Percentiles rank a stretch among this genome's conserved stretches.
Conservation (phyloP, 2,329 filamentous ascomycete species). For the Trichoderma sp. region DNA sequence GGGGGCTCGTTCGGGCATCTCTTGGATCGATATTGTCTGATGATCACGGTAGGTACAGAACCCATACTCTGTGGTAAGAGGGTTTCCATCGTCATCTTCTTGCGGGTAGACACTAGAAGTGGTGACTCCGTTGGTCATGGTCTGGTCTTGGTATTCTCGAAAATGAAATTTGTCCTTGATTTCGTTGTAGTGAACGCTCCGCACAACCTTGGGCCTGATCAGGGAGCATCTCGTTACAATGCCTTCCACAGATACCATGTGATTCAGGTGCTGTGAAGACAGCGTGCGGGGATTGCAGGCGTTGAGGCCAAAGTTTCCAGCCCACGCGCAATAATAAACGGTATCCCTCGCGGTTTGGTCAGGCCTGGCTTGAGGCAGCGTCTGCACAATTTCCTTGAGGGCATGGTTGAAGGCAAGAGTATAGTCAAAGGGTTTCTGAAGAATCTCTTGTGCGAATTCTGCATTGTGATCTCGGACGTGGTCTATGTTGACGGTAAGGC, state of each 20-base stretch:
- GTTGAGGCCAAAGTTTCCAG: slow-evolving; percentile 92
- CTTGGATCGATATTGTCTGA: slow-evolving; percentile 96
- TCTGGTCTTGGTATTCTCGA: slow-evolving; percentile 91
- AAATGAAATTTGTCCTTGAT: slow-evolving; percentile 81
- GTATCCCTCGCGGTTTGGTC: slow-evolving; percentile 75
- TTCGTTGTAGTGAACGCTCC: slow-evolving; percentile 96
- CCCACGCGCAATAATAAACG: slow-evolving; percentile 94
- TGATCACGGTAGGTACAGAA: slow-evolving; percentile 95
- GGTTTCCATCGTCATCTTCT: slow-evolving; percentile 89
- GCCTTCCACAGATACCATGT: slow-evolving; percentile 95
- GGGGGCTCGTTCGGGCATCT: slow-evolving; percentile 96
- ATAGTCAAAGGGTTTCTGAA: slow-evolving; percentile 85
- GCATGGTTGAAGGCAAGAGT: slow-evolving; percentile 85
- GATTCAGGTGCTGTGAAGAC: slow-evolving; percentile 84
- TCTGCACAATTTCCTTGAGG: slow-evolving; percentile 81
- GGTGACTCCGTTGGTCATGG: slow-evolving; percentile 88
- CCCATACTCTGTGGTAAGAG: slow-evolving; percentile 90
- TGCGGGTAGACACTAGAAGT: slow-evolving; percentile 92
- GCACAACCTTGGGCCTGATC: slow-evolving; percentile 94
- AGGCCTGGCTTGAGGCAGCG: slow-evolving; percentile 70
- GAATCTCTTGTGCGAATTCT: slow-evolving; percentile 74
- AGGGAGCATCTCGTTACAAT: slow-evolving; percentile 96
- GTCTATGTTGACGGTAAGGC: slow-evolving; percentile 75
- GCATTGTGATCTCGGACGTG: slow-evolving; percentile 84
- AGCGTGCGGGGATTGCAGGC: slow-evolving; percentile 92